Evolutionary conservation across 306 rosid genomes (phyloP).

Genomic region (Oemleria cerasiformis): DNA sequence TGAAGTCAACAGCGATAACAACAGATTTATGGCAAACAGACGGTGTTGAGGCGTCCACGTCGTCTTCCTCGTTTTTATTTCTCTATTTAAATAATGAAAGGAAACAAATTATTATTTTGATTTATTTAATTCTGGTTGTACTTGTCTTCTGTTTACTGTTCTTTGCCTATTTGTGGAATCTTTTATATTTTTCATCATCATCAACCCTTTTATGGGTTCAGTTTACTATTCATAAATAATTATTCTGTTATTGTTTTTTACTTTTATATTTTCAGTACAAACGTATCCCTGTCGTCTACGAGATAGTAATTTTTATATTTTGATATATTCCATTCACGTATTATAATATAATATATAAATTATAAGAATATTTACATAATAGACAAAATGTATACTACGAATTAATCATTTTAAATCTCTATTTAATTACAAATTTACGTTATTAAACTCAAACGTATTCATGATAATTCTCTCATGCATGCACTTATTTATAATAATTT

Average conservation of each 20-base stretch:
- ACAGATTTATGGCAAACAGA: conserved; percentile 21
- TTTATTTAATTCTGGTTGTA: neutral
- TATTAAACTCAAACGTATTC: too few species aligned
- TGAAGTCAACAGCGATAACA: conserved; percentile 1
- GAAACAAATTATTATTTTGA: neutral
- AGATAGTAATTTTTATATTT: too few species aligned
- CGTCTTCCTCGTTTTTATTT: neutral
- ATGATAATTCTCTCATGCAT: too few species aligned
- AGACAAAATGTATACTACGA: too few species aligned
- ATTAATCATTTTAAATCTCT: too few species aligned
- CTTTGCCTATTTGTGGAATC: conserved; percentile 10
- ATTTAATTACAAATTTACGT: too few species aligned
- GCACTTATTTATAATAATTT: neutral
- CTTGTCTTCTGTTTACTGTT: conserved; percentile 1
- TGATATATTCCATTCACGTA: too few species aligned
- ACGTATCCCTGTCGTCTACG: too few species aligned
- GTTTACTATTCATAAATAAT: too few species aligned
- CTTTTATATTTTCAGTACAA: neutral
- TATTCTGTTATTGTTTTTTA: neutral
- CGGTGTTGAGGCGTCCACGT: conserved; percentile 64
- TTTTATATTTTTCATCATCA: conserved; percentile 5
- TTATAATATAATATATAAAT: too few species aligned
- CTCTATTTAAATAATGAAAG: neutral
- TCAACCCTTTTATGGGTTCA: neutral
- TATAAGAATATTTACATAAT: too few species aligned